Conservation (phyloP, 169 alveolate genomes). For the Eimeria necatrix region DNA sequence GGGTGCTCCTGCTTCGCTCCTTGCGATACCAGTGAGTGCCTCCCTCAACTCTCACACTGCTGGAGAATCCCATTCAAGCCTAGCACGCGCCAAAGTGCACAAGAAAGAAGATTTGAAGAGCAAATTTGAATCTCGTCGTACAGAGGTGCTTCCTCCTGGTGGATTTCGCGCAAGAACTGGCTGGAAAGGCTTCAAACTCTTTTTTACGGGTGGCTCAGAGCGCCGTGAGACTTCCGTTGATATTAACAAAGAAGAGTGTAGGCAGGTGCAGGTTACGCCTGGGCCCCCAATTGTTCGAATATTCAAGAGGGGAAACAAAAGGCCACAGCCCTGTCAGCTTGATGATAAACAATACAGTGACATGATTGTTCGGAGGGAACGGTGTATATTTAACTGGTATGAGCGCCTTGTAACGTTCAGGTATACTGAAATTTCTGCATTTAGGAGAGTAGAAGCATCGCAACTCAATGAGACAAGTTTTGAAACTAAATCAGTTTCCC, state of each 20-base stretch:
- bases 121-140: not conserved
- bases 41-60: not conserved
- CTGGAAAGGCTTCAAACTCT: conserved; percentile 4
- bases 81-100: not conserved
- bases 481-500: not conserved
- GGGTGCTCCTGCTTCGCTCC: not conserved
- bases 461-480: not conserved
- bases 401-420: conserved; percentile 31
- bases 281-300: not conserved
- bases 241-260: not conserved
- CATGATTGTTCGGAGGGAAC: conserved; percentile 8
- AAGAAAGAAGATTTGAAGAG: not conserved
- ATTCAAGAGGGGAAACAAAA: not conserved
- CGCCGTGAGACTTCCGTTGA: conserved; percentile 2
- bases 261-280: not conserved
- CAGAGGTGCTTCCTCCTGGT: not conserved
- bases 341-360: conserved; percentile 30
- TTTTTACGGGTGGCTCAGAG: conserved; percentile 36
- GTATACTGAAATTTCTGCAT: conserved; percentile 3
- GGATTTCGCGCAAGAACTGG: not conserved
- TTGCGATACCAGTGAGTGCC: not conserved
- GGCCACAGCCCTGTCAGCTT: not conserved
- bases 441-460: not conserved
- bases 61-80: not conserved
- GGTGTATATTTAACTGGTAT: conserved; percentile 49